Base-by-base conservation (phyloP, 2,329 filamentous ascomycete species). In the Aspergillus persii region DNA sequence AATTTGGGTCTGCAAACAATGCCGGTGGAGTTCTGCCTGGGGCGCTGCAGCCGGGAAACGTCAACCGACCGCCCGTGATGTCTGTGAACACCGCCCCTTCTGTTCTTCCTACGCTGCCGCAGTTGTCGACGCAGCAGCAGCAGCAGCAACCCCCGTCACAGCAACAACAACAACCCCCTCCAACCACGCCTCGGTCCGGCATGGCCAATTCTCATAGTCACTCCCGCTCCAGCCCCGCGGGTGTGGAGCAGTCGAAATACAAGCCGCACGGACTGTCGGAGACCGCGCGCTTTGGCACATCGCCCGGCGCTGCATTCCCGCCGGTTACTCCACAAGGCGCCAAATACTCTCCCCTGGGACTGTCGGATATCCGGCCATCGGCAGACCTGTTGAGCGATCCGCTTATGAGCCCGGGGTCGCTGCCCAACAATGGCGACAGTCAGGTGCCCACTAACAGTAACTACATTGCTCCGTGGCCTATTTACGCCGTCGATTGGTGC, bases 401-500 rank as follows among this genome's bases (percentile, higher is more conserved):
- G 53, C 80, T 84, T 12, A 82, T 87, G 47, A 88, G 87, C 33
- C 80, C 83, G 2, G 80, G 79, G 49, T 75, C 76, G 75, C 81
- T 76, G 65, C 83, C 84, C 54, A 89, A 89, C 71, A 90, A 92
- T 69, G 81, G 86, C 54, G 85, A 86, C 85, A 86, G 71, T 74
- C 86, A 62, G 80, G 86, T 76, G 74, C 89, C 72, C 76, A 90
- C 72, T 5, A 96, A 94, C 63, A 96, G 92, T 81, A 97, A 94
- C 74, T 96, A 97, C 72, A 79, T 96, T 63, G 92, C 94, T 4
- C 93, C 94, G 0, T 99, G 95, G 92, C 89, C 92, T 12, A 88
- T 96, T 57, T 99, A 98, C 75, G 94, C 95, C 11, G 94, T 96
- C 69, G 95, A 99, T 79, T 99, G 95, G 95, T 99, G 95, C 81